phyloP scores from a whole-genome alignment of 2,329 filamentous ascomycete genomes.

The Eutypella sp. region DNA sequence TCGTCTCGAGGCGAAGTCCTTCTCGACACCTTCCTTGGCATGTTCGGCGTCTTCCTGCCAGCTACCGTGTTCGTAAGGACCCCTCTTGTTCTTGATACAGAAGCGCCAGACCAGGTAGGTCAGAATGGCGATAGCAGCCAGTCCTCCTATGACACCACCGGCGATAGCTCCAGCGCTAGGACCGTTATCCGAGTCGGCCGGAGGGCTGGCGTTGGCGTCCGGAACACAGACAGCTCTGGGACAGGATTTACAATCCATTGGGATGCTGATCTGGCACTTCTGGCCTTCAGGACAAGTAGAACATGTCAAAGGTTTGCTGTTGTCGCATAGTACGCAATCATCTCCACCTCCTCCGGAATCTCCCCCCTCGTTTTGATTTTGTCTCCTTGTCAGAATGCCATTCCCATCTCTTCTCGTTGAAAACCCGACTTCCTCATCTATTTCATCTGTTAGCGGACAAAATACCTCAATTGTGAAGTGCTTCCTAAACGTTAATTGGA shows the following conservation, averaged over 20 bases:
- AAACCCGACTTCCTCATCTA: slow-evolving; percentile 19
- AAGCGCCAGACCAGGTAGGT: slow-evolving; percentile 84
- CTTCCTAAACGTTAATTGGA: not conserved
- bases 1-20: slow-evolving; percentile 39
- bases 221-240: slow-evolving; percentile 41
- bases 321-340: slow-evolving; percentile 43
- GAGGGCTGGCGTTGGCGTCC: slow-evolving; percentile 16
- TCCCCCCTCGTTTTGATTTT: no score
- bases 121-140: slow-evolving; percentile 67
- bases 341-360: no score
- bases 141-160: slow-evolving; percentile 82
- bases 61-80: slow-evolving; percentile 53
- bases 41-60: slow-evolving; percentile 53
- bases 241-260: slow-evolving; percentile 42
- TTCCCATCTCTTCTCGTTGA: slow-evolving; percentile 28
- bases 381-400: slow-evolving; percentile 24
- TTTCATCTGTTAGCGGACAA: slow-evolving; percentile 1
- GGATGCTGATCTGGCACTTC: slow-evolving; percentile 42
- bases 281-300: slow-evolving; percentile 38
- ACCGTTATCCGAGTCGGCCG: slow-evolving; percentile 29
- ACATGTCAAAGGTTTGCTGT: slow-evolving; percentile 34
- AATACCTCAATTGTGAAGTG: not conserved
- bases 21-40: slow-evolving; percentile 30
- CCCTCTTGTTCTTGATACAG: slow-evolving; percentile 74
- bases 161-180: slow-evolving; percentile 81